Evolutionary conservation across 2,329 filamentous ascomycete genomes (phyloP).

Genomic region (Plectosphaerella cucumerina): DNA sequence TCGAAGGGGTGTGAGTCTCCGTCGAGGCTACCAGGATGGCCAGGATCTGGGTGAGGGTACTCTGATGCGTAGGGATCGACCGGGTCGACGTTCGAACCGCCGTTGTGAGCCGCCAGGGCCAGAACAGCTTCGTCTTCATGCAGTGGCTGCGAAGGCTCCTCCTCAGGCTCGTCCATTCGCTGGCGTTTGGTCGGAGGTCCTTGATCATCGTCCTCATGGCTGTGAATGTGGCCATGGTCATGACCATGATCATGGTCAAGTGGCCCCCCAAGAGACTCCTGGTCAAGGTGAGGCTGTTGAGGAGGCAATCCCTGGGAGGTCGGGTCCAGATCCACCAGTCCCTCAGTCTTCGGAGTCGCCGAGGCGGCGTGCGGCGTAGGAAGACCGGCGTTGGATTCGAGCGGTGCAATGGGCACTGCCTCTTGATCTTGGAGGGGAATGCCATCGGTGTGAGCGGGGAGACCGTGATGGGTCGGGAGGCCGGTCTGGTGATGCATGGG

Average conservation of each 20-base stretch:
- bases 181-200: conserved; percentile 10
- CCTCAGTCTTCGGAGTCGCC: too few species aligned
- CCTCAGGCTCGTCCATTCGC: conserved; percentile 31
- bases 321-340: too few species aligned
- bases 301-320: too few species aligned
- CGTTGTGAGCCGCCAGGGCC: conserved; percentile 40
- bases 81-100: conserved; percentile 21
- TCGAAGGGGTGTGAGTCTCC: neutral
- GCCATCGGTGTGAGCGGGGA: too few species aligned
- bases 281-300: neutral
- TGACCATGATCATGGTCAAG: too few species aligned
- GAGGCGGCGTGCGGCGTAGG: too few species aligned
- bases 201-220: conserved; percentile 19
- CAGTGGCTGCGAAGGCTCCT: conserved; percentile 24
- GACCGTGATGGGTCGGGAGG: neutral
- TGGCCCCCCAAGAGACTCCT: conserved; percentile 3
- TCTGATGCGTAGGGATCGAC: conserved; percentile 36
- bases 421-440: too few species aligned
- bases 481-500: neutral
- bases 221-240: neutral
- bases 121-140: conserved; percentile 46
- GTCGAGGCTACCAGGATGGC: neutral
- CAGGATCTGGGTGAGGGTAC: conserved; percentile 25
- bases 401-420: neutral
- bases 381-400: neutral